Evolutionary conservation across 768 basidiomycete species (phyloP).

Genomic region (Leccinum longicurvipes): DNA sequence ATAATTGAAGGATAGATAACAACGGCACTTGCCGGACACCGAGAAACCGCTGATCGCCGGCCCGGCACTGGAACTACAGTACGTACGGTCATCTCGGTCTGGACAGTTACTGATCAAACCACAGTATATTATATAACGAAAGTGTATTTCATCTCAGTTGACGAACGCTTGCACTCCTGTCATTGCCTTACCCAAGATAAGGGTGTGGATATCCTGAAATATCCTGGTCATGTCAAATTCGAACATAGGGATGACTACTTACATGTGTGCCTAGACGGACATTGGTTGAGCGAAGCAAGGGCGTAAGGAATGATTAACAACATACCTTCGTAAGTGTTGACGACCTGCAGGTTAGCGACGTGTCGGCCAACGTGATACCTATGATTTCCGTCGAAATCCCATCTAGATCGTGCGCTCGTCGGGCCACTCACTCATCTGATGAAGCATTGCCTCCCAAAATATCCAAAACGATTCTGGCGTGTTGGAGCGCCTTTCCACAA

Average conservation of each 20-base stretch:
- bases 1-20: background rate
- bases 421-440: slow-evolving; percentile 73
- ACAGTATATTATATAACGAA: background rate
- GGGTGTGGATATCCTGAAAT: slow-evolving; percentile 80
- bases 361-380: slow-evolving; percentile 95
- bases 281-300: slow-evolving; percentile 1
- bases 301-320: background rate
- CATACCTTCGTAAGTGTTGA: slow-evolving; percentile 90
- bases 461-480: slow-evolving; percentile 78
- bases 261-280: slow-evolving; percentile 54
- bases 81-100: background rate
- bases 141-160: slow-evolving; percentile 35
- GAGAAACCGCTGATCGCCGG: background rate
- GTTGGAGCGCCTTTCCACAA: slow-evolving; percentile 87
- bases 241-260: slow-evolving; percentile 19
- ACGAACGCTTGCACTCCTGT: slow-evolving; percentile 87
- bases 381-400: background rate
- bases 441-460: slow-evolving; percentile 93
- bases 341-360: slow-evolving; percentile 92
- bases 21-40: background rate
- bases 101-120: background rate
- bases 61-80: background rate
- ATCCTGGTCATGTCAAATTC: slow-evolving; percentile 4
- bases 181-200: slow-evolving; percentile 90
- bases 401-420: background rate